Evolutionary conservation across 2,329 filamentous ascomycete genomes (phyloP).

Genomic region (Leptographium radiaticola): DNA sequence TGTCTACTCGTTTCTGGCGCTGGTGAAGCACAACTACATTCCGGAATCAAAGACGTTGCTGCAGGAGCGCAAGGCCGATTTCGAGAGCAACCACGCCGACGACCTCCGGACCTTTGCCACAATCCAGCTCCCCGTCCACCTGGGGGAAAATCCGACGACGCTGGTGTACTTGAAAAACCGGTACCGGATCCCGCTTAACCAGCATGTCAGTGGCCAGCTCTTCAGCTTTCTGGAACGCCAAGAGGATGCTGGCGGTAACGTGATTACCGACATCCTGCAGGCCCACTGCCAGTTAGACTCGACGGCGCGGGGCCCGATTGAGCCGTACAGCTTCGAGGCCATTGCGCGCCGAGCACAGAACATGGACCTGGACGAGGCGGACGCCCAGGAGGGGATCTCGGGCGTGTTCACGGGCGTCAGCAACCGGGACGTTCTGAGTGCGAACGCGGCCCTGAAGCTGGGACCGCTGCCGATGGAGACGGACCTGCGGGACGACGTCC

Average conservation of each 20-base stretch:
- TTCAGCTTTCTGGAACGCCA: constrained; percentile 87
- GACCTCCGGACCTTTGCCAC: constrained; percentile 65
- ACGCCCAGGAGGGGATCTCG: constrained; percentile 52
- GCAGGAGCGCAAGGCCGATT: constrained; percentile 50
- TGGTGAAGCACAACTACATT: constrained; percentile 58
- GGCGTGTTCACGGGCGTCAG: constrained; percentile 48
- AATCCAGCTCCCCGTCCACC: constrained; percentile 64
- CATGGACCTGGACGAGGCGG: constrained; percentile 48
- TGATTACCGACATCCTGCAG: constrained; percentile 63
- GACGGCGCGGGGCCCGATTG: constrained; percentile 47
- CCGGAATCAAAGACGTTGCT: constrained; percentile 66
- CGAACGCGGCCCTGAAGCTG: constrained; percentile 51
- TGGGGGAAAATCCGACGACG: constrained; percentile 62
- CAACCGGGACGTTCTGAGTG: constrained; percentile 47
- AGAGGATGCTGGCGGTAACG: constrained; percentile 62
- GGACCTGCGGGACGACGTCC: constrained; percentile 72
- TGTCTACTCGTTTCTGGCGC: constrained; percentile 79
- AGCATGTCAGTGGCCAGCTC: constrained; percentile 67
- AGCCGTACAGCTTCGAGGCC: constrained; percentile 49
- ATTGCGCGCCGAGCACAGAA: constrained; percentile 45
- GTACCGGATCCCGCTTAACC: constrained; percentile 82
- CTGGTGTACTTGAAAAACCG: constrained; percentile 76
- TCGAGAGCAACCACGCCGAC: constrained; percentile 66
- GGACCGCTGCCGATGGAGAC: constrained; percentile 74
- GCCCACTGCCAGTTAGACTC: constrained; percentile 44